Evolutionary conservation across 352 stramenopile genomes (phyloP).

Genomic region (Phytophthora pistaciae): DNA sequence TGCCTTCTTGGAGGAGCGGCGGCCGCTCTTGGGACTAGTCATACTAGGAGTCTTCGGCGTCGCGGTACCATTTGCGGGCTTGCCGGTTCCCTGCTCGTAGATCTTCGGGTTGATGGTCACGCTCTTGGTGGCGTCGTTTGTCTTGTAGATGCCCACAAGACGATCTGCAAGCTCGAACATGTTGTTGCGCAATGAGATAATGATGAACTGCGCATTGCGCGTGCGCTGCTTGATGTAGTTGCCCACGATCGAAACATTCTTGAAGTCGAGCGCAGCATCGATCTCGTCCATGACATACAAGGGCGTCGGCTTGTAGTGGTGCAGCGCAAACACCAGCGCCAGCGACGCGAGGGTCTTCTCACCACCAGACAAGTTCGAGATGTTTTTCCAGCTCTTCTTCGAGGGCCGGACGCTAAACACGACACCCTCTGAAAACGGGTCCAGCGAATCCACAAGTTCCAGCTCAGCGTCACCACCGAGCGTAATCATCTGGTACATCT

Average conservation of each 20-base stretch:
- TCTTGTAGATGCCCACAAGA: conserved; percentile 99
- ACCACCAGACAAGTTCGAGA: conserved; percentile 98
- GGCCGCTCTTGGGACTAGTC: conserved; percentile 32
- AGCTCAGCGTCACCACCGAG: conserved; percentile 98
- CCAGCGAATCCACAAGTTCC: conserved; percentile 98
- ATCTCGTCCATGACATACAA: conserved; percentile 99
- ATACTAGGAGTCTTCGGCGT: conserved; percentile 28
- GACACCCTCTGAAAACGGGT: conserved; percentile 99
- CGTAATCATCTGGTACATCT: conserved; percentile 99
- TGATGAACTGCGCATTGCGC: conserved; percentile 99
- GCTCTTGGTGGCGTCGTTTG: conserved; percentile 98
- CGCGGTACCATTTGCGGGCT: conserved; percentile 19
- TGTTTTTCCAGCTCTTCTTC: conserved; percentile 99
- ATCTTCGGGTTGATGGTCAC: conserved; percentile 98
- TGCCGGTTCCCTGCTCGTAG: conserved; percentile 60
- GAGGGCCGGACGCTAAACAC: conserved; percentile 99
- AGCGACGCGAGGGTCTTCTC: conserved; percentile 99
- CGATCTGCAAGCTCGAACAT: conserved; percentile 99
- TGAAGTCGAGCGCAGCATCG: conserved; percentile 97
- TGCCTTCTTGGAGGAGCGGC: conserved; percentile 40
- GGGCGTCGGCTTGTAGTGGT: conserved; percentile 99
- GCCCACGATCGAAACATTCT: conserved; percentile 99
- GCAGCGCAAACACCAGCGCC: conserved; percentile 99
- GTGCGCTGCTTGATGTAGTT: conserved; percentile 99
- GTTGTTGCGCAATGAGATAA: conserved; percentile 99